Percentiles rank a stretch among this genome's conserved stretches.
phyloP scores from a whole-genome alignment of 805 yeast genomes.

The Candida hungchunana region DNA sequence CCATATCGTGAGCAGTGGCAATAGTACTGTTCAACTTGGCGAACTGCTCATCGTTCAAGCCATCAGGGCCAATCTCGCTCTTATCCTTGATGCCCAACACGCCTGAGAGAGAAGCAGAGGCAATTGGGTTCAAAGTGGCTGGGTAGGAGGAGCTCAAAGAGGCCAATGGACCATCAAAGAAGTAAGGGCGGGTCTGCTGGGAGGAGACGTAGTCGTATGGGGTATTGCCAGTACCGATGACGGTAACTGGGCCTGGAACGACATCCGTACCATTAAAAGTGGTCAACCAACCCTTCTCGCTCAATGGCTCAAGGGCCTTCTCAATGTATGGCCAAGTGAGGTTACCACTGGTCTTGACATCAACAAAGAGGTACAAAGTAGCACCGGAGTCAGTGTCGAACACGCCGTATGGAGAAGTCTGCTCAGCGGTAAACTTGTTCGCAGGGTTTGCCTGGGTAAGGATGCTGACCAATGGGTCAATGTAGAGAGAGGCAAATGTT shows the following conservation, averaged over 20 bases:
- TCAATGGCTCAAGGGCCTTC: constrained; percentile 46
- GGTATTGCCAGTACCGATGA: constrained; percentile 67
- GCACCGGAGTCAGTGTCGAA: constrained; percentile 42
- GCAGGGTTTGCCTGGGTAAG: constrained; percentile 44
- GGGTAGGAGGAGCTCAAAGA: constrained; percentile 24
- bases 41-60: constrained; percentile 36
- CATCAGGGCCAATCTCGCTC: constrained; percentile 15
- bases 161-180: constrained; percentile 50
- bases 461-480: constrained; percentile 48
- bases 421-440: constrained; percentile 12
- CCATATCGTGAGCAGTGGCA: constrained; percentile 43
- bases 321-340: constrained; percentile 45
- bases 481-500: constrained; percentile 50
- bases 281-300: constrained; percentile 48
- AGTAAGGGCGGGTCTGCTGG: constrained; percentile 34
- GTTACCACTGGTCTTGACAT: constrained; percentile 51
- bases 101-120: constrained; percentile 42
- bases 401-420: constrained; percentile 33
- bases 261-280: constrained; percentile 34
- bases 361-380: constrained; percentile 61
- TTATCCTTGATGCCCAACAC: constrained; percentile 12
- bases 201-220: constrained; percentile 39
- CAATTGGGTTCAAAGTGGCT: constrained; percentile 30
- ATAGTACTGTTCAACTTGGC: constrained; percentile 28
- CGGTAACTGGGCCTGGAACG: constrained; percentile 52